Conservation (phyloP, 2,329 filamentous ascomycete genomes). For the Ambrosiella xylebori region DNA sequence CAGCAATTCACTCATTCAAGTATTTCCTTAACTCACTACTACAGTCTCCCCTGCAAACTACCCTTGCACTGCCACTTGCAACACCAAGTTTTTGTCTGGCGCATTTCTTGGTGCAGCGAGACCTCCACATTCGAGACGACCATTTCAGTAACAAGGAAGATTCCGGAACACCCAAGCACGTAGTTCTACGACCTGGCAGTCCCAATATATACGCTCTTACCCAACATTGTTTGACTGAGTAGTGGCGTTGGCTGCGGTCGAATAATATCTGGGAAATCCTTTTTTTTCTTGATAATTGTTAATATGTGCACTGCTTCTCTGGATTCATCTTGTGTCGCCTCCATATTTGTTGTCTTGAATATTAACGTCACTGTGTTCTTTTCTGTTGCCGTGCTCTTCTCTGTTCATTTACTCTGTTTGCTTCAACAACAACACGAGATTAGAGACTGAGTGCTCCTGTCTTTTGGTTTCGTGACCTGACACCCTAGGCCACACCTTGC, state of each 20-base stretch:
- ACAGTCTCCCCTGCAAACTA: not conserved
- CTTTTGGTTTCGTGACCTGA: not conserved
- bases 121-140: too few relatives aligned
- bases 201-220: too few relatives aligned
- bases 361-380: not conserved
- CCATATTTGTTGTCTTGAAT: not conserved
- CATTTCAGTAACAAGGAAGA: too few relatives aligned
- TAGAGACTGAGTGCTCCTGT: not conserved
- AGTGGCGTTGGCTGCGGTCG: too few relatives aligned
- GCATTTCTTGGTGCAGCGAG: not conserved
- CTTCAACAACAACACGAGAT: not conserved
- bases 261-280: not conserved
- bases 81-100: not conserved
- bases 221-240: too few relatives aligned
- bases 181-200: too few relatives aligned
- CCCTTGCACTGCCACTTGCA: conserved; percentile 1
- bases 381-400: not conserved
- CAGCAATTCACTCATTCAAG: not conserved
- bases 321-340: not conserved
- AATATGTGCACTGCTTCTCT: not conserved
- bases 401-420: not conserved
- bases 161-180: too few relatives aligned
- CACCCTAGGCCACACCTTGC: not conserved
- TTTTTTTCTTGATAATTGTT: not conserved
- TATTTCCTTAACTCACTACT: not conserved